Evolutionary conservation across 2,329 filamentous ascomycete species (phyloP).

Genomic region (Calonectria henricotiae): DNA sequence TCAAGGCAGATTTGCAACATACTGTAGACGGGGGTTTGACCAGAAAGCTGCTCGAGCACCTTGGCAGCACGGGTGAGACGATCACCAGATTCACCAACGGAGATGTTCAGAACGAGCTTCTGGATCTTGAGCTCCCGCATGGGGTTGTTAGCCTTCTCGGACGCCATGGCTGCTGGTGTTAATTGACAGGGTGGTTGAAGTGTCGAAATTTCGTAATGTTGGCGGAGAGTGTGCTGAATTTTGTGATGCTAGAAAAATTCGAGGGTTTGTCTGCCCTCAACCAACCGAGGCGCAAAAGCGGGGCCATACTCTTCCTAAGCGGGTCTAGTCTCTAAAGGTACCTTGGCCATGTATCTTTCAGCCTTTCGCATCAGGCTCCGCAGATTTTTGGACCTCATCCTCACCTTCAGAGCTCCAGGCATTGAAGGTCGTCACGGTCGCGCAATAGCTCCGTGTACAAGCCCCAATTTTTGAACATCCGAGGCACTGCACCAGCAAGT

Average conservation of each 20-base stretch:
- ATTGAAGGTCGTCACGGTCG: constrained; percentile 61
- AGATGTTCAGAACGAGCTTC: constrained; percentile 99
- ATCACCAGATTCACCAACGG: constrained; percentile 99
- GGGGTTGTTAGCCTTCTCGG: constrained; percentile 95
- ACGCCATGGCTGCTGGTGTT: constrained; percentile 65
- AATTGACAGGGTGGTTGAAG: constrained; percentile 58
- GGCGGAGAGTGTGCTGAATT: constrained; percentile 52
- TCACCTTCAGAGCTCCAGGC: constrained; percentile 63
- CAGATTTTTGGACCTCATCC: constrained; percentile 63
- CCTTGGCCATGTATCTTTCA: constrained; percentile 57
- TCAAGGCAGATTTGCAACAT: constrained; percentile 59
- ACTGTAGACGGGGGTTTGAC: constrained; percentile 99
- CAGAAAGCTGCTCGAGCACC: constrained; percentile 99
- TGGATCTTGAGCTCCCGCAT: constrained; percentile 99
- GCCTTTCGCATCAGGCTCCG: constrained; percentile 64
- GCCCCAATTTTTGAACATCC: constrained; percentile 63
- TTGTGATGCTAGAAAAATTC: constrained; percentile 59
- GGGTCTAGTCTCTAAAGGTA: constrained; percentile 54
- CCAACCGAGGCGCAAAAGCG: constrained; percentile 50
- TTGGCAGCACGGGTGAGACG: constrained; percentile 99
- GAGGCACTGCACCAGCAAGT: constrained; percentile 56
- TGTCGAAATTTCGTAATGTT: constrained; percentile 55
- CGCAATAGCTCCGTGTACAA: constrained; percentile 60
- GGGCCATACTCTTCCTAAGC: constrained; percentile 19
- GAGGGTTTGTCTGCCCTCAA: constrained; percentile 64